Percentiles rank a stretch among this genome's conserved stretches.
Evolutionary conservation across 2,329 filamentous ascomycete genomes (phyloP).

Genomic region (Pseudogymnoascus sp.): DNA sequence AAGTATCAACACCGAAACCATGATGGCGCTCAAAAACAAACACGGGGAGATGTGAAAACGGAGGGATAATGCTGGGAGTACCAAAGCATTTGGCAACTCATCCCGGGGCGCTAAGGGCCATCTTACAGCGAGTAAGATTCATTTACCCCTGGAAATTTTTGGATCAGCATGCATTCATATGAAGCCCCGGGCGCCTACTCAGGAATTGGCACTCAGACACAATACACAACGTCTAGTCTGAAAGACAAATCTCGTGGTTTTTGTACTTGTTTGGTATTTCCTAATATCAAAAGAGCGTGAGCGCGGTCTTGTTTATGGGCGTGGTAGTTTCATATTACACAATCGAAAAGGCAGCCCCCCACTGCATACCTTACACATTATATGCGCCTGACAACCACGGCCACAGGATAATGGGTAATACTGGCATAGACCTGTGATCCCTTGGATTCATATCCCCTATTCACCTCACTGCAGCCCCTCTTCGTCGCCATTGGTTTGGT

Average conservation of each 20-base stretch:
- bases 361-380: not conserved
- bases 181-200: not conserved
- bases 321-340: not conserved
- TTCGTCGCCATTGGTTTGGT: conserved; percentile 67
- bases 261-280: not conserved
- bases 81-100: not conserved
- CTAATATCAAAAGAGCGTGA: not conserved
- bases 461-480: conserved; percentile 32
- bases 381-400: not conserved
- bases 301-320: conserved; percentile 1
- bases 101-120: not conserved
- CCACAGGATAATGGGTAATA: not conserved
- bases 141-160: not conserved
- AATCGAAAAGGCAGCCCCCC: not conserved
- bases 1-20: not conserved
- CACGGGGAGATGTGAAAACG: not conserved
- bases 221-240: not conserved
- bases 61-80: not conserved
- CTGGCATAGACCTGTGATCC: not conserved
- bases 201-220: not conserved
- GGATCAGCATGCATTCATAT: not conserved
- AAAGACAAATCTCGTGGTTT: not conserved
- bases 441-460: not conserved
- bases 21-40: not conserved
- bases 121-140: not conserved